These are phyloP conservation scores for Fusarium metavorans DNA, from an alignment of 2,329 filamentous ascomycete genomes.

Conservation along the genomic window DNA sequence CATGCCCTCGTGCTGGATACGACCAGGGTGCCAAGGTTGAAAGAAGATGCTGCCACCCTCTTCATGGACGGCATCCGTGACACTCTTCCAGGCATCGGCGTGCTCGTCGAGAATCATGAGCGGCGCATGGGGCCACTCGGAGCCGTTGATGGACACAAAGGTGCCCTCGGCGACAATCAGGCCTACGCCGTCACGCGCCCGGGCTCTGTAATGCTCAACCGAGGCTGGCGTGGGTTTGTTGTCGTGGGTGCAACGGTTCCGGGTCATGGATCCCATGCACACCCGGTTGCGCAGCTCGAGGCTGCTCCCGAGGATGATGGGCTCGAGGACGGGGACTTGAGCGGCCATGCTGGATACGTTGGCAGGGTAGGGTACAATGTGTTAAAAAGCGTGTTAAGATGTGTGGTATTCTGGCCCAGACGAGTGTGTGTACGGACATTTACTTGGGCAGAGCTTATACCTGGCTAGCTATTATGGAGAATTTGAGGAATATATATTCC, in stretches of 20 bases:
- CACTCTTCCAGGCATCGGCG: not conserved
- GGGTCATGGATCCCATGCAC: constrained; percentile 27
- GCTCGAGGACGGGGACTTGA: not conserved
- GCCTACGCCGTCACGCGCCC: constrained; percentile 1
- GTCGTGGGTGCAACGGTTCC: constrained; percentile 13
- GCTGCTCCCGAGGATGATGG: not conserved
- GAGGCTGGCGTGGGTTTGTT: constrained; percentile 4
- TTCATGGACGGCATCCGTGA: not conserved
- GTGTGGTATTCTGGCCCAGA: no score
- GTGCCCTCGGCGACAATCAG: constrained; percentile 10
- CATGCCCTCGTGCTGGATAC: constrained; percentile 16
- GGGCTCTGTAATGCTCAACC: constrained; percentile 9
- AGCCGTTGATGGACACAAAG: constrained; percentile 10
- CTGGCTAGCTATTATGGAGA: no score
- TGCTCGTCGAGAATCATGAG: constrained; percentile 2
- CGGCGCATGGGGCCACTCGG: not conserved
- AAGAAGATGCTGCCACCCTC: constrained; percentile 8
- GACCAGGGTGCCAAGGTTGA: constrained; percentile 20
- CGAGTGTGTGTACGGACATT: no score
- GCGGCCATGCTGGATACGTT: no score
- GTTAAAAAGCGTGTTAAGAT: no score
- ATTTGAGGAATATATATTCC: no score
- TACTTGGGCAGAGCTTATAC: no score
- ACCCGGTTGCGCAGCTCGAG: constrained; percentile 14
- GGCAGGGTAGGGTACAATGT: no score